phyloP scores from a whole-genome alignment of 345 rosid species.

The Dipteronia dyeriana region DNA sequence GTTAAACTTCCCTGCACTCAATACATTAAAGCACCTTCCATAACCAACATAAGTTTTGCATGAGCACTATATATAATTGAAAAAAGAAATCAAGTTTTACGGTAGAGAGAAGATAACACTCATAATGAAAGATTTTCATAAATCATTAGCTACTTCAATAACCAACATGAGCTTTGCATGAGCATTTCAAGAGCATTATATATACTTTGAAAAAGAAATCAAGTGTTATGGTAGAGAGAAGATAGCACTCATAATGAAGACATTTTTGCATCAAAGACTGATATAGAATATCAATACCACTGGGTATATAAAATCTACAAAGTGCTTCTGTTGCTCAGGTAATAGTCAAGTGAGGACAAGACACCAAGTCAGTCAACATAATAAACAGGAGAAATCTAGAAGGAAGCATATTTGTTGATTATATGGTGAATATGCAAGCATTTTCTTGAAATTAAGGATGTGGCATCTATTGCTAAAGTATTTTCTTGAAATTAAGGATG shows the following conservation, averaged over 20 bases:
- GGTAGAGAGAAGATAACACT: not conserved
- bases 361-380: not conserved
- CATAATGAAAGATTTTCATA: not conserved
- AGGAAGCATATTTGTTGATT: not conserved
- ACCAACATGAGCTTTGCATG: not conserved
- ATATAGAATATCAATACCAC: not conserved
- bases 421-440: not conserved
- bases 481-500: not conserved
- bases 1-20: constrained; percentile 70
- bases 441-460: not conserved
- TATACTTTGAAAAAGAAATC: not conserved
- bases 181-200: not conserved
- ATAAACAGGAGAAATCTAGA: not conserved
- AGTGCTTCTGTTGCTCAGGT: no score
- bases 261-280: not conserved
- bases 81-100: not conserved
- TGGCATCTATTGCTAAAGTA: not conserved
- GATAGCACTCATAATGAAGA: not conserved
- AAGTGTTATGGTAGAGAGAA: not conserved
- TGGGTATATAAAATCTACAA: not conserved
- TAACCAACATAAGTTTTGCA: no score
- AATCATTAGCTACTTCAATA: not conserved
- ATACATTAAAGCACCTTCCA: not conserved
- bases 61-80: not conserved
- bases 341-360: not conserved